A percentile compares a stretch with the other conserved stretches of the same genome.
phyloP scores from a whole-genome alignment of 2,329 filamentous ascomycete species.

The Alternaria longipes region DNA sequence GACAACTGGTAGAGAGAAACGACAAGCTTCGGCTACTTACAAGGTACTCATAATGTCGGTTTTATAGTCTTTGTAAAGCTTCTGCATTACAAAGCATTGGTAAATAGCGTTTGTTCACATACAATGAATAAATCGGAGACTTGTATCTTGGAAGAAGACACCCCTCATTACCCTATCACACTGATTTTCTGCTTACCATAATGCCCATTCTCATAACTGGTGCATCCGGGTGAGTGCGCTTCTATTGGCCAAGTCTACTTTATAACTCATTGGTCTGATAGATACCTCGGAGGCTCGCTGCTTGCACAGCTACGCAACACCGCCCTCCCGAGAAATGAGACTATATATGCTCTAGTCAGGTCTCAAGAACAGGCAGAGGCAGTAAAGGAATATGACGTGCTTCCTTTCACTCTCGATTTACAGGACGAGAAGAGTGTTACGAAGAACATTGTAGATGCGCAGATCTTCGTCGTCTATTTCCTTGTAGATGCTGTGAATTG shows the following conservation, averaged over 20 bases:
- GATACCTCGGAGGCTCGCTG: slow-evolving; percentile 63
- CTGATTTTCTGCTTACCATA: neutral
- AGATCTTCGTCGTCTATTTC: slow-evolving; percentile 61
- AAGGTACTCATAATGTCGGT: neutral
- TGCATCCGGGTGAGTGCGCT: neutral
- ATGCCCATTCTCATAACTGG: neutral
- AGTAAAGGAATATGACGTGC: slow-evolving; percentile 56
- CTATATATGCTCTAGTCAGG: slow-evolving; percentile 60
- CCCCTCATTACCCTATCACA: neutral
- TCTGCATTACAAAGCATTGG: neutral
- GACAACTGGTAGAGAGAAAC: neutral
- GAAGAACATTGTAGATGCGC: slow-evolving; percentile 52
- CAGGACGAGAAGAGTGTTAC: slow-evolving; percentile 50
- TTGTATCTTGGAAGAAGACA: neutral
- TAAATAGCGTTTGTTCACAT: too few relatives aligned
- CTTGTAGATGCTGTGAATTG: slow-evolving; percentile 55
- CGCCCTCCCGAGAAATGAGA: slow-evolving; percentile 55
- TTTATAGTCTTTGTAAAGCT: neutral
- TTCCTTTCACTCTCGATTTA: slow-evolving; percentile 55
- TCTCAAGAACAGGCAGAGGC: slow-evolving; percentile 56
- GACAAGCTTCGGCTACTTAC: neutral
- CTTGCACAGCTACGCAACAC: slow-evolving; percentile 53
- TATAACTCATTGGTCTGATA: neutral
- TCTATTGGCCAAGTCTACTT: neutral
- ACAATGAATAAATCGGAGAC: neutral